Conservation (phyloP, 2,329 filamentous ascomycete genomes). For the Apiospora koreana region DNA sequence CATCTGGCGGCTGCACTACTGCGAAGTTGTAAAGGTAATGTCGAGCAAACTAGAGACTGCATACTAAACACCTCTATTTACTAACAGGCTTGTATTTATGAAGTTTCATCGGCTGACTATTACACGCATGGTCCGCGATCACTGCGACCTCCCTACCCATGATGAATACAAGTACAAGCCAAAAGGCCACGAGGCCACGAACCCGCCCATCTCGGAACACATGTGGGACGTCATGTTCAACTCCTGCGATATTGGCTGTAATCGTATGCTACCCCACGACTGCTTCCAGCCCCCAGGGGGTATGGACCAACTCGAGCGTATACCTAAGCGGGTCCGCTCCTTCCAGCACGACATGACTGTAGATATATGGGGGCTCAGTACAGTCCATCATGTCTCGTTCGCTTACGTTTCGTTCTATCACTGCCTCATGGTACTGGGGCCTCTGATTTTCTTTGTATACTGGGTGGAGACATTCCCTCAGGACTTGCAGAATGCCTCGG, state of each 20-base stretch:
- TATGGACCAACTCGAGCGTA: background rate
- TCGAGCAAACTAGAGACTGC: background rate
- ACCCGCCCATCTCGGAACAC: background rate
- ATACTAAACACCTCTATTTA: too few relatives aligned
- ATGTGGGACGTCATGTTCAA: background rate
- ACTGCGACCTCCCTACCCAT: background rate
- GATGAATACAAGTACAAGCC: background rate
- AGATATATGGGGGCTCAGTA: background rate
- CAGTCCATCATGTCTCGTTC: background rate
- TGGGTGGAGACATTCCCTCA: background rate
- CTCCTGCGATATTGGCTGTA: background rate
- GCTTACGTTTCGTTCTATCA: background rate
- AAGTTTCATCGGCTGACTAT: background rate
- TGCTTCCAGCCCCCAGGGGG: background rate
- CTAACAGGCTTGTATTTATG: background rate
- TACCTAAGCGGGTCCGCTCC: background rate
- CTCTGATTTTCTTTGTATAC: background rate
- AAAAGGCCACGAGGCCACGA: background rate
- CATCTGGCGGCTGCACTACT: slow-evolving; percentile 7
- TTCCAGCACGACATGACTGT: background rate
- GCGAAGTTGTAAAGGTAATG: slow-evolving; percentile 11
- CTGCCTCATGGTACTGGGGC: background rate
- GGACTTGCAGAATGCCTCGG: slow-evolving; percentile 8
- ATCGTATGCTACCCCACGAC: background rate
- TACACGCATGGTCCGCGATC: background rate